Conservation (phyloP, 2,329 filamentous ascomycete genomes). For the Neonectria faginata region DNA sequence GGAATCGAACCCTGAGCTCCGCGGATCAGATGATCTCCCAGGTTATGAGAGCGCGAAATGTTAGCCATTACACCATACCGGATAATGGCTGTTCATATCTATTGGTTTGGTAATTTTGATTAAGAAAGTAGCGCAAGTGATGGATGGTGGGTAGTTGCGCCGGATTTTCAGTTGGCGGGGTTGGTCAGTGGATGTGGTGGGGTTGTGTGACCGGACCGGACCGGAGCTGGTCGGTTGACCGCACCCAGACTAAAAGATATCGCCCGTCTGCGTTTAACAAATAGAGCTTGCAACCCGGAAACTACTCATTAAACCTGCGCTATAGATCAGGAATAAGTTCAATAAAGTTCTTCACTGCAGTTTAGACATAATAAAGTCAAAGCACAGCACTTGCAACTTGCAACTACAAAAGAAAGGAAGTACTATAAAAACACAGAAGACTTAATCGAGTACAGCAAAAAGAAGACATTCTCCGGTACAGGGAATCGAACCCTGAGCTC, state of each 20-base stretch:
- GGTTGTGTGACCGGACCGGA: background rate
- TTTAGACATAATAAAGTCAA: too few species aligned
- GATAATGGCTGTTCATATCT: constrained; percentile 26
- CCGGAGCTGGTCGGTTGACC: too few species aligned
- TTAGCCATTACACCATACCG: constrained; percentile 48
- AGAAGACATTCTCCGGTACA: constrained; percentile 37
- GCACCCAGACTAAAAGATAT: background rate
- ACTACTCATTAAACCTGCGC: background rate
- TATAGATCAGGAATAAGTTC: too few species aligned
- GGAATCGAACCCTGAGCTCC: constrained; percentile 47
- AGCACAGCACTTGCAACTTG: too few species aligned
- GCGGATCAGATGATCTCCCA: constrained; percentile 39
- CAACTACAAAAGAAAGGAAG: too few species aligned
- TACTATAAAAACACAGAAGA: background rate
- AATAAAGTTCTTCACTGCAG: too few species aligned
- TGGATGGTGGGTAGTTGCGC: constrained; percentile 1
- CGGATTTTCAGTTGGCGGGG: background rate
- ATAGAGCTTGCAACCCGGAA: background rate
- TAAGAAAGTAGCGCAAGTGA: background rate
- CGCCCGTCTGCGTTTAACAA: background rate
- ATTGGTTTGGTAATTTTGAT: background rate
- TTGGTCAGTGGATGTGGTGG: constrained; percentile 3
- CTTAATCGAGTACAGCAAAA: constrained; percentile 5
- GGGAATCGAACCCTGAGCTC: constrained; percentile 46
- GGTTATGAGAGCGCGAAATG: constrained; percentile 40